These are phyloP conservation scores for Claviceps sp. DNA, from an alignment of 2,329 filamentous ascomycete genomes.

Conservation along the genomic window DNA sequence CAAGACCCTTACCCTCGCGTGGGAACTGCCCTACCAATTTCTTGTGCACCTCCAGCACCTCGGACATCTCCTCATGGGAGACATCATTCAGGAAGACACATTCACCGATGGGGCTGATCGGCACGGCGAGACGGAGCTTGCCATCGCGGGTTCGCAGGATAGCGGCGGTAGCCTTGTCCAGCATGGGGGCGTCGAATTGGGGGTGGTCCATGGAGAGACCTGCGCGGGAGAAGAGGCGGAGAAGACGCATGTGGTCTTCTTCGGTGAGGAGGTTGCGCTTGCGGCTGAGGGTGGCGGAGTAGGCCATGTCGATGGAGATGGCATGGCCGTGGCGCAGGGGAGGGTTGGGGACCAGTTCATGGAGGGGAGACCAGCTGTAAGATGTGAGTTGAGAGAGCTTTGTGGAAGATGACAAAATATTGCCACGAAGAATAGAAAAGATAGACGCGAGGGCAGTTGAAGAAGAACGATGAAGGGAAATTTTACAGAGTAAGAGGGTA, in stretches of 20 bases:
- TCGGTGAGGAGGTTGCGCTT: constrained; percentile 46
- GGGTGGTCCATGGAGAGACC: constrained; percentile 60
- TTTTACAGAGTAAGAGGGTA: background rate
- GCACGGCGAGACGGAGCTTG: constrained; percentile 53
- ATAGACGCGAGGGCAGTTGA: too few species aligned
- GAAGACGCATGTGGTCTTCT: constrained; percentile 45
- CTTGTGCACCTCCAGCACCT: constrained; percentile 50
- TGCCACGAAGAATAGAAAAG: background rate
- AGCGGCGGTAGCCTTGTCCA: constrained; percentile 52
- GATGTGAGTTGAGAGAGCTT: background rate
- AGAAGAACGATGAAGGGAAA: background rate
- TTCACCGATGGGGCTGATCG: constrained; percentile 46
- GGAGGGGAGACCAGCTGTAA: constrained; percentile 52
- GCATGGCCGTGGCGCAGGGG: constrained; percentile 61
- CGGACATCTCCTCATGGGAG: constrained; percentile 45
- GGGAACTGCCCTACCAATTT: constrained; percentile 48
- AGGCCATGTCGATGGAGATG: constrained; percentile 66
- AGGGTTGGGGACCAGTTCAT: constrained; percentile 55
- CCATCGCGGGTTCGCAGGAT: constrained; percentile 62
- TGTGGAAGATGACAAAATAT: too few species aligned
- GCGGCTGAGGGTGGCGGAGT: constrained; percentile 55
- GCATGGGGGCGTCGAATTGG: constrained; percentile 50
- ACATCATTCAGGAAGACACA: constrained; percentile 60
- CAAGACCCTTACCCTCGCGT: constrained; percentile 49
- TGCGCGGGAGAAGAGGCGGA: constrained; percentile 56